Evolutionary conservation across 768 basidiomycete species (phyloP), one percentile per base, ranked within the genome.

Genomic region (Hortiboletus campestris): DNA sequence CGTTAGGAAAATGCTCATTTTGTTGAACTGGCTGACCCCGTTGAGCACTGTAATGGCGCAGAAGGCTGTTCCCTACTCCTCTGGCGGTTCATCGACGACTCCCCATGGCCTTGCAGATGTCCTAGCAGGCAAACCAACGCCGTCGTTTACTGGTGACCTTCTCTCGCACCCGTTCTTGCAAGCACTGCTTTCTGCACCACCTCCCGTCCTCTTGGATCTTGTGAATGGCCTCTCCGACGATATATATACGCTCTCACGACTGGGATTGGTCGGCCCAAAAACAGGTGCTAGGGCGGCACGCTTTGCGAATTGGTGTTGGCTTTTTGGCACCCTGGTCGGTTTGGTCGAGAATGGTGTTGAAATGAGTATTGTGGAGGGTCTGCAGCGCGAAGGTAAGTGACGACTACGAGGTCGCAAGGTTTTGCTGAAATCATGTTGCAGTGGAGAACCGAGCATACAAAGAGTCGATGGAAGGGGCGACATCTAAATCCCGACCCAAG

Each of bases 241-340:
- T 71, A 68, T 90, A n/a, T 79, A 81, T 45, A 91, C 90, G n/a
- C 82, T 85, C 62, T 84, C 87, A 13, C 77, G 76, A 56, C 72
- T 93, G 29, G 91, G 91, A 1, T 72, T 94, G 11, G 61, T 93
- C 5, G 83, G 87, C 6, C 80, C 81, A 60, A 78, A 76, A 47
- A 72, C 80, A 1, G 91, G 91, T 17, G 78, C 81, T 47, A 81
- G 84, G 35, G 91, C 90, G 4, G 89, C 76, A 35, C 80, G 83
- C 12, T 84, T 91, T 64, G 84, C 91, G 2, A 84, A 93, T 69
- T 92, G 88, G 88, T 91, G 91, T 67, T 94, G 91, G 91, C 79
- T 94, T 59, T 73, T 88, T 29, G 77, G 86, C 16, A 94, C 89
- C 0, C 75, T 93, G 31, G 89, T 90, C 13, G 85, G 85, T 46